These are phyloP conservation scores for Ophiostoma perfectum DNA, from an alignment of 2,329 filamentous ascomycete species.

Conservation along the genomic window DNA sequence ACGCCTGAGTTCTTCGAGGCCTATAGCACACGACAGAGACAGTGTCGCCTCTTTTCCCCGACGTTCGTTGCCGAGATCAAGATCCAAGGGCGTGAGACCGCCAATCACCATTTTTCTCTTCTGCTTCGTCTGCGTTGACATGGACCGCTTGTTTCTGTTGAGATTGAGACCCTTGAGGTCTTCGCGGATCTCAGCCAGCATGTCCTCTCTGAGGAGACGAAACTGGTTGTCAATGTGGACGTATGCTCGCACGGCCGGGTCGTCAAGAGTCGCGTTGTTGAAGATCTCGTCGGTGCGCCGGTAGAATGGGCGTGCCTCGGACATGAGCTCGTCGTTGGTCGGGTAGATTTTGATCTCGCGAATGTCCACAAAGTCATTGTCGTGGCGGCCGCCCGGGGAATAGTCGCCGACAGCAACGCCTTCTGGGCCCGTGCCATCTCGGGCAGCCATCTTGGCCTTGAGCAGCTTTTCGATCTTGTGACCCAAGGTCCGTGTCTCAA, in stretches of 20 bases:
- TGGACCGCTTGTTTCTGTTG: constrained; percentile 43
- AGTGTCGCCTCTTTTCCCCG: constrained; percentile 36
- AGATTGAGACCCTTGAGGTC: constrained; percentile 48
- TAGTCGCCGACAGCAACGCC: neutral
- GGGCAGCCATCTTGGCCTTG: constrained; percentile 24
- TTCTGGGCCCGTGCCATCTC: neutral
- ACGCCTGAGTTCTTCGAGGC: constrained; percentile 41
- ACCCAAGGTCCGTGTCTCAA: constrained; percentile 29
- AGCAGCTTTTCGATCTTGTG: constrained; percentile 39
- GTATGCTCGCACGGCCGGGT: constrained; percentile 36
- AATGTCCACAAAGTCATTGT: constrained; percentile 64
- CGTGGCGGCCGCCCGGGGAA: constrained; percentile 61
- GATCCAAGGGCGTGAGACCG: constrained; percentile 35
- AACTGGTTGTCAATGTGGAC: constrained; percentile 66
- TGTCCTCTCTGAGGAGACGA: constrained; percentile 64
- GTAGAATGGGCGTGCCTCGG: constrained; percentile 49
- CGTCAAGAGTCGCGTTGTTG: constrained; percentile 29
- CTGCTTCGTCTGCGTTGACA: constrained; percentile 28
- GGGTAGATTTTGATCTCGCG: constrained; percentile 59
- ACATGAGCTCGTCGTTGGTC: constrained; percentile 59
- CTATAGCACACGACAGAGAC: constrained; percentile 38
- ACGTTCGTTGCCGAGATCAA: constrained; percentile 35
- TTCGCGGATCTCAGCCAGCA: constrained; percentile 60
- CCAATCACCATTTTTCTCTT: constrained; percentile 33
- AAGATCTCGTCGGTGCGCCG: constrained; percentile 47